Evolutionary conservation across 495 filamentous ascomycete genomes (phyloP), one percentile per base, ranked within the genome.

Genomic region (Aspergillus sclerotiicarbonarius): DNA sequence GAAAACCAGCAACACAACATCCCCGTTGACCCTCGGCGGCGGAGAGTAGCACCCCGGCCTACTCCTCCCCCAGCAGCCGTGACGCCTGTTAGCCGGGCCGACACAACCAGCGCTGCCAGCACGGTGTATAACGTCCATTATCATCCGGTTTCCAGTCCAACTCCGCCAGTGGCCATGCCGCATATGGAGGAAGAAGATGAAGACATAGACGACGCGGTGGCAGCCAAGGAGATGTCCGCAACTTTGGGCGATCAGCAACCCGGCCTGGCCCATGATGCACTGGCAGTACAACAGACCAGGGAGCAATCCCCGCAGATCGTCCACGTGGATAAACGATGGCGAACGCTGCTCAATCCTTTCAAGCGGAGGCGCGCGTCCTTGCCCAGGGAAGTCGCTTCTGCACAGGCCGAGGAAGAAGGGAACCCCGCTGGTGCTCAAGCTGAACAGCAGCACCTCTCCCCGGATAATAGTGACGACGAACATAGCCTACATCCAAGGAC

Each of bases 81-180:
- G 3, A 90, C 90, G 9, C 89, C 90, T 1, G 72, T 90, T 56
- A 92, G 89, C 64, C 81, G 89, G 54, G 83, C 85, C n/a, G 89
- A 95, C 61, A 90, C 88, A 2, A 82, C 85, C 15, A 89, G 87
- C 69, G 84, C 85, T 15, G 82, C 86, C 45, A 94, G 90, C 70
- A 96, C 92, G 3, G 83, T 94, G 13, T 96, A 96, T 62, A 85
- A 87, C 55, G 82, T 96, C 50, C 85, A 87, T 47, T 92, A 95
- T 66, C 88, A 93, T 59, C 82, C 89, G n/a, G 79, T 87, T 46
- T 84, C 82, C 35, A 86, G 87, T 60, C 78, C 86, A n/a, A 85
- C 86, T n/a, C 78, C 78, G 6, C 76, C 83, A 0, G 71, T 77
- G 31, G 66, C 63, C 19, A 74, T 71, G 65, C 71, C 69, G 15